Percentiles rank a stretch among this genome's conserved stretches.
phyloP scores from a whole-genome alignment of 805 yeast genomes.

The Deakozyma indianensis region DNA sequence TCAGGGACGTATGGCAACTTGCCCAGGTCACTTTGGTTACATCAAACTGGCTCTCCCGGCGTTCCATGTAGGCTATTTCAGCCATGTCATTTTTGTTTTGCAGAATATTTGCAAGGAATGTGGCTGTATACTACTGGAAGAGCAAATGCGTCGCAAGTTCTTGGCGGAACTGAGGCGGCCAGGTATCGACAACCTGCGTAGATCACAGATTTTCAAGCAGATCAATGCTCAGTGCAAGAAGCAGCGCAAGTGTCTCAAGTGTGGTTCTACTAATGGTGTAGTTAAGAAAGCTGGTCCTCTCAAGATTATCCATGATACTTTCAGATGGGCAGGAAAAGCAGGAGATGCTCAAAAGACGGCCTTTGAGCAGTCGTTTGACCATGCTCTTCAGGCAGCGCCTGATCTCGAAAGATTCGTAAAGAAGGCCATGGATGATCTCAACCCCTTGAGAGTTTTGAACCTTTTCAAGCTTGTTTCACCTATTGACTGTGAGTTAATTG shows the following conservation, averaged over 20 bases:
- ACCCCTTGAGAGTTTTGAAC: constrained; percentile 79
- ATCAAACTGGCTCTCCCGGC: constrained; percentile 87
- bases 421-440: constrained; percentile 83
- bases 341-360: constrained; percentile 66
- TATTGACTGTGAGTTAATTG: constrained; percentile 81
- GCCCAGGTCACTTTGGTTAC: constrained; percentile 98
- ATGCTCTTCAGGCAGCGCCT: constrained; percentile 60
- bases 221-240: constrained; percentile 88
- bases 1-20: constrained; percentile 78
- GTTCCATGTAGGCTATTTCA: constrained; percentile 94
- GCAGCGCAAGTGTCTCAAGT: constrained; percentile 77
- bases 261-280: constrained; percentile 88
- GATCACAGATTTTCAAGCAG: constrained; percentile 78
- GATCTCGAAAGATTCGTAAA: constrained; percentile 79
- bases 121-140: constrained; percentile 63
- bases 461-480: constrained; percentile 77
- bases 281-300: constrained; percentile 95
- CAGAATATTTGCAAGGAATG: constrained; percentile 89
- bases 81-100: constrained; percentile 71
- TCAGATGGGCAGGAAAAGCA: constrained; percentile 89
- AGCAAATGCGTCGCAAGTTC: constrained; percentile 52
- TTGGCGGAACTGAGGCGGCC: constrained; percentile 74
- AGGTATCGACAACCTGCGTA: constrained; percentile 73
- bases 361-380: constrained; percentile 80
- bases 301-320: constrained; percentile 89